These are phyloP conservation scores for Cyberlindnera subsufficiens DNA, from an alignment of 805 yeast genomes.

Conservation along the genomic window DNA sequence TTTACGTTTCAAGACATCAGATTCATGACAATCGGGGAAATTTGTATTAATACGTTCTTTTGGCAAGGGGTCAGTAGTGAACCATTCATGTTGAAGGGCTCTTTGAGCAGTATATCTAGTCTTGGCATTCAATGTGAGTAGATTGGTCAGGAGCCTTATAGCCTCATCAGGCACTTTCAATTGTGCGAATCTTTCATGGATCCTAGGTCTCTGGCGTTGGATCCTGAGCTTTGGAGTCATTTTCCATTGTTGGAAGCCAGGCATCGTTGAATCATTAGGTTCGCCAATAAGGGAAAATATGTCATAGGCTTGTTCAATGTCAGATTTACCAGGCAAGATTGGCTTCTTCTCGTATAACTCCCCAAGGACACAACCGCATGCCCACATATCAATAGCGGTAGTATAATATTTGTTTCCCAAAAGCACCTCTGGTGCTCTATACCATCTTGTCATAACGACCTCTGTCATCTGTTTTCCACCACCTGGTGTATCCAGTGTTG, in stretches of 20 bases:
- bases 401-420: constrained; percentile 84
- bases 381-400: constrained; percentile 97
- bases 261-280: constrained; percentile 44
- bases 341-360: constrained; percentile 83
- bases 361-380: constrained; percentile 92
- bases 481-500: constrained; percentile 39
- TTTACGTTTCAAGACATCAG: constrained; percentile 49
- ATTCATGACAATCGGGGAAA: constrained; percentile 85
- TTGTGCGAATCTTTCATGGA: constrained; percentile 43
- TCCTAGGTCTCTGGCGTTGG: constrained; percentile 26
- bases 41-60: constrained; percentile 38
- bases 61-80: constrained; percentile 58
- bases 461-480: constrained; percentile 45
- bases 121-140: constrained; percentile 66
- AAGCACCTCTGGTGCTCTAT: constrained; percentile 90
- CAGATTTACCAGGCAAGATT: constrained; percentile 78
- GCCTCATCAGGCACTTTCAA: constrained; percentile 34
- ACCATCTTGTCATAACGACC: constrained; percentile 96
- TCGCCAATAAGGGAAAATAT: constrained; percentile 81
- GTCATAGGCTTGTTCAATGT: constrained; percentile 78
- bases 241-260: constrained; percentile 28
- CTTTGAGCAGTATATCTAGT: constrained; percentile 73
- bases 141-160: constrained; percentile 48
- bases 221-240: constrained; percentile 5
- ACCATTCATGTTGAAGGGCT: constrained; percentile 68